A percentile compares a stretch with the other conserved stretches of the same genome.
These are phyloP conservation scores for Pigoraptor vietnamica DNA, from an alignment of 78 protist species.

Conservation along the genomic window DNA sequence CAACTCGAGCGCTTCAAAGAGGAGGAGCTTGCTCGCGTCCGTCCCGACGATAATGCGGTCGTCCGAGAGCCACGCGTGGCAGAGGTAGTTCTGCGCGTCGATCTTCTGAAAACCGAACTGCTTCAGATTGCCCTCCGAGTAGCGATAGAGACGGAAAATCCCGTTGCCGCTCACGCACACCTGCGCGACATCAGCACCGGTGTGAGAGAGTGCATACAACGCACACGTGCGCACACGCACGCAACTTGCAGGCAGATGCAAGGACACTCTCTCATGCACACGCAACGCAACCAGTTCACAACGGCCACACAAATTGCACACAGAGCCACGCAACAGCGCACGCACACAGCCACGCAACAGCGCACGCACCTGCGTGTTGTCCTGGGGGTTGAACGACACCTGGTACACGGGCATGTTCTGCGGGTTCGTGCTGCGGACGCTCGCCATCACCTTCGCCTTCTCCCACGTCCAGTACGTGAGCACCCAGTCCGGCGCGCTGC, in stretches of 20 bases:
- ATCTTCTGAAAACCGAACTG: conserved; percentile 14
- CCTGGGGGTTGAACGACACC: too few species aligned
- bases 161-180: conserved; percentile 46
- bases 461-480: conserved; percentile 57
- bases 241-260: too few species aligned
- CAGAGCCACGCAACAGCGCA: background rate
- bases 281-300: too few species aligned
- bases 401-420: too few species aligned
- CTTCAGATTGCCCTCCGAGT: conserved; percentile 34
- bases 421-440: background rate
- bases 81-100: conserved; percentile 35
- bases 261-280: too few species aligned
- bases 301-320: conserved; percentile 38
- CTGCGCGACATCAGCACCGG: too few species aligned
- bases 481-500: conserved; percentile 50
- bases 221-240: too few species aligned
- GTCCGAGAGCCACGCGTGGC: conserved; percentile 52
- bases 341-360: too few species aligned
- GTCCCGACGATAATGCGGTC: conserved; percentile 47
- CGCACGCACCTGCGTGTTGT: too few species aligned
- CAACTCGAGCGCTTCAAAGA: conserved; percentile 40
- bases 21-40: conserved; percentile 44
- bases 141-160: conserved; percentile 23
- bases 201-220: too few species aligned
- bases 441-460: conserved; percentile 4